These are phyloP conservation scores for Citropsis articulata DNA, from an alignment of 345 rosid species.

Conservation along the genomic window DNA sequence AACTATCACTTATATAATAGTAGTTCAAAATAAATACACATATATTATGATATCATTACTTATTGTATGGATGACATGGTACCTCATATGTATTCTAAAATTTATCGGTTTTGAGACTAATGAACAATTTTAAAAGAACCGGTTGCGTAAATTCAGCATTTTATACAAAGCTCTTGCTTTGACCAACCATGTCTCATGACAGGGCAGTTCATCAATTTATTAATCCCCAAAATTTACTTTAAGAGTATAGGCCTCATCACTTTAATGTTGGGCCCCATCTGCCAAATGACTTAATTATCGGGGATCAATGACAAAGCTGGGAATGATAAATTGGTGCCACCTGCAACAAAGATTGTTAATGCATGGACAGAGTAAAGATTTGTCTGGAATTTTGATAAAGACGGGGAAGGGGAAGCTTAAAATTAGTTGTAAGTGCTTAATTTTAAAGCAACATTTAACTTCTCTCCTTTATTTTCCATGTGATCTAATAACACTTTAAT, in stretches of 20 bases:
- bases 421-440: not conserved
- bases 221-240: not conserved
- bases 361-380: not conserved
- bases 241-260: not conserved
- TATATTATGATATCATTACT: no score
- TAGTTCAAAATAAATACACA: no score
- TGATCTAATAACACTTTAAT: constrained; percentile 10
- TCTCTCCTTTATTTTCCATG: not conserved
- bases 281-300: constrained; percentile 6
- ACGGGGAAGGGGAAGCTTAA: not conserved
- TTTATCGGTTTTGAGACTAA: not conserved
- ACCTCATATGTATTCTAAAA: no score
- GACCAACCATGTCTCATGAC: not conserved
- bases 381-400: not conserved
- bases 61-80: no score
- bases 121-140: not conserved
- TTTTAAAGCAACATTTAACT: not conserved
- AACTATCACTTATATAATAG: no score
- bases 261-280: not conserved
- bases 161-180: not conserved
- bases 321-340: not conserved
- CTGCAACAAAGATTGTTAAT: not conserved
- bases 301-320: not conserved
- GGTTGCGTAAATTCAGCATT: not conserved
- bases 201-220: not conserved